Evolutionary conservation across 106 monocot genomes (phyloP), one percentile per base, ranked within the genome.

Genomic region (Vanilla planifolia): DNA sequence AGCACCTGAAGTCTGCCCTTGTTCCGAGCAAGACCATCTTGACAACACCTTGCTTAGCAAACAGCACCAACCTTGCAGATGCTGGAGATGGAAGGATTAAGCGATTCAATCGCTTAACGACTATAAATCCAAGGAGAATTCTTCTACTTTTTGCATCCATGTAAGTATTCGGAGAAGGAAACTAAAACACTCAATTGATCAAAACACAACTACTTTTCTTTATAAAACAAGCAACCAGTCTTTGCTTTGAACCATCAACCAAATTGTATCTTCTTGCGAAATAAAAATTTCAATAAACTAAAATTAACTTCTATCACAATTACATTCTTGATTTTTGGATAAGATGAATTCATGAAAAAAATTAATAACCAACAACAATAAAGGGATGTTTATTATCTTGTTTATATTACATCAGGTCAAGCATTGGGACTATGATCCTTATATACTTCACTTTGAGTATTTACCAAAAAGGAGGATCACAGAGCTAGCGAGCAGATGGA

Each of bases 371-470:
- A 53, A 22, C 29, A 53, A 30, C 1, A 50, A 1, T 25, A 22
- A 26, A 24, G 25, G 5, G 4, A 26, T 50, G 50, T 0, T 50
- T 30, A 3, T 2, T 8, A 4, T 29, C 5, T 52, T 29, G 26
- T 26, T 52, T 29, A 4, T 27, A 27, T 2, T 32, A 14, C 16
- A 22, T 36, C 67, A 75, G 75, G 68, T 75, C 75, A 9, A 75
- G 75, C 75, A 46, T 75, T 62, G 75, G 75, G 2, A 75, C 75
- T 13, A 46, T 75, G 62, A 68, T 75, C 24, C 68, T 75, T 16
- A 75, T 75, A 68, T 75, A 75, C 28, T 75, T 75, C 55, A 75
- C 75, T 14, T 22, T 75, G 46, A 62, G 68, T 2, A 68, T 75
- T 15, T 45, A 68, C 22, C 43, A 44, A 37, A 40, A 47, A 63